Base-by-base conservation (phyloP, 169 alveolate genomes). In the Babesia ovis region DNA sequence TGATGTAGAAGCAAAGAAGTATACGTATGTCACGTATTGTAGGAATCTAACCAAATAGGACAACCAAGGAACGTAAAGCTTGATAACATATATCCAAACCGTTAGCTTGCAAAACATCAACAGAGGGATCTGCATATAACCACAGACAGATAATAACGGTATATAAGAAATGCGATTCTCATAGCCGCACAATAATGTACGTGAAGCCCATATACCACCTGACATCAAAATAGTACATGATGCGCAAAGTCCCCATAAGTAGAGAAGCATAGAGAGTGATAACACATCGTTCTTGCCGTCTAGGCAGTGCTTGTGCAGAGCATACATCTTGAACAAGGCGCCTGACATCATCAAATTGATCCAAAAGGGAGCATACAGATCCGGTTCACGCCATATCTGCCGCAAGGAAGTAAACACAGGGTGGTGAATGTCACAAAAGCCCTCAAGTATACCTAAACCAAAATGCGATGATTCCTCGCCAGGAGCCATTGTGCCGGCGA, bases 91-190 rank as follows among this genome's bases (percentile, higher is more conserved):
- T 23, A 43, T 61, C 71, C 71, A 61, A 25, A 61, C 55, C 39
- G 25, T 61, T 18, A 39, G 31, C 58, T 61, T 41, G 58, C 55
- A 43, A 41, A 61, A 61, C 4, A 61, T 23, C 22, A 39, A 22
- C 43, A 77, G 39, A 14, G 86, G 86, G 25, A 77, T 77, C 45
- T 68, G 86, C 53, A 71, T 77, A 64, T 77, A 77, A 22, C 86
- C 86, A 3, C 54, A 41, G 4, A 53, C 58, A 2, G 59, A 66
- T 18, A 77, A 25, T n/a, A 50, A 4, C 16, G 72, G 55, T n/a
- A 77, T 3, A 43, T 43, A 57, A 4, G 14, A 27, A n/a, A n/a
- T 27, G 12, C 31, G 27, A 20, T 45, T 23, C 23, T 34, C 37
- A 12, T 12, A n/a, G 23, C 73, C 71, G 27, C 51, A 20, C 18